Evolutionary conservation across 441 rosid species (phyloP), one percentile per base, ranked within the genome.

Genomic region (Manihot esculenta): DNA sequence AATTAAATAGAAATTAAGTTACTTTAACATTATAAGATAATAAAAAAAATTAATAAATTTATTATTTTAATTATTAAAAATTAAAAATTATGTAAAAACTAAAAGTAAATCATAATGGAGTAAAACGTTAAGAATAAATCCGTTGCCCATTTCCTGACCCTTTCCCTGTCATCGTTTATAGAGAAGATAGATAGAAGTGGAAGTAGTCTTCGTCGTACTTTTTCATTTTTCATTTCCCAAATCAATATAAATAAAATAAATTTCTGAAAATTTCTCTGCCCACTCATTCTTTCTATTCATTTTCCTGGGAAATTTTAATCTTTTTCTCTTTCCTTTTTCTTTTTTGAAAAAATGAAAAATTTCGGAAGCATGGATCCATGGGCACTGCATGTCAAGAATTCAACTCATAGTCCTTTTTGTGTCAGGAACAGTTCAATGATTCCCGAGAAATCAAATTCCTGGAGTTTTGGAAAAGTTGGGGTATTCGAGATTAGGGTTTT

Each of bases 371-470:
- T 89, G 97, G 90, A 87, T 84, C 87, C 85, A 10, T 84, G 87
- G 76, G 82, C 89, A 10, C 77, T 90, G 55, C 85, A 83, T 48
- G 67, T 88, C 62, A 86, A 88, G 78, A 85, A 78, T 79, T 51
- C 83, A 35, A 78, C 68, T 72, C 75, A 83, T 42, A 72, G 77
- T 76, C 84, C 88, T 38, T 70, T 80, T 9, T 71, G 78, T 3
- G 66, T 57, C 53, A 77, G 81, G 69, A 75, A 67, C 51, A 47
- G 64, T 44, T 80, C 77, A 30, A 30, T 59, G 67, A 76, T 71
- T 79, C 74, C 77, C 61, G 81, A 75, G 49, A 82, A 71, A 66
- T 76, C 78, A 12, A 50, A 67, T 58, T 73, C 84, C 2, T 56
- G 82, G 61, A 81, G 61, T 68, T 66, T 80, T 15, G 74, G 80